A percentile compares a stretch with the other conserved stretches of the same genome.
Evolutionary conservation across 2,329 filamentous ascomycete species (phyloP).

Genomic region (Pyrenophora seminiperda): DNA sequence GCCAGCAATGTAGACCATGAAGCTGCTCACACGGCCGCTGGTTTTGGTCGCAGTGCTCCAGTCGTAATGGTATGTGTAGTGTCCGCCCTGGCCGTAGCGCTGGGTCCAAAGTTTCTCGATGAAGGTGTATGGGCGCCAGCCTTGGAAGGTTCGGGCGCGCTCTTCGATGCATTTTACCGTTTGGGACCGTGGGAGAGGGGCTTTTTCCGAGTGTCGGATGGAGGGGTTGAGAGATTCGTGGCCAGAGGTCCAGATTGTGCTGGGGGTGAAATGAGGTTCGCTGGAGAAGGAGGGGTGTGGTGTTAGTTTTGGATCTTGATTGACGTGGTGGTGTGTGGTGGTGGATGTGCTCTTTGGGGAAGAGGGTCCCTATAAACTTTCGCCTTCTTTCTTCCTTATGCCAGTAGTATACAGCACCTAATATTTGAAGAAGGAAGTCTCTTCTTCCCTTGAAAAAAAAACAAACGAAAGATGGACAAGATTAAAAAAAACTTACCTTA

Average conservation of each 20-base stretch:
- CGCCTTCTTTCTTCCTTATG: neutral
- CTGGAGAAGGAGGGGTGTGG: constrained; percentile 29
- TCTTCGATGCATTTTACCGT: constrained; percentile 64
- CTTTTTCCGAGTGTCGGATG: constrained; percentile 61
- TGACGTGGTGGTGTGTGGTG: neutral
- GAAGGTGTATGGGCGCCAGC: constrained; percentile 62
- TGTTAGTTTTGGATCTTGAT: neutral
- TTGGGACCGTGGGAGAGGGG: constrained; percentile 46
- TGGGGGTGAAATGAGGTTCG: constrained; percentile 57
- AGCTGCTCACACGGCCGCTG: constrained; percentile 57
- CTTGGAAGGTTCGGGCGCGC: constrained; percentile 63
- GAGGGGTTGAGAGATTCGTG: constrained; percentile 54
- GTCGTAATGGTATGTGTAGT: constrained; percentile 66
- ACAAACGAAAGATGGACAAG: neutral
- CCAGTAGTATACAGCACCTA: too few relatives aligned
- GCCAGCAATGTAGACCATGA: constrained; percentile 64
- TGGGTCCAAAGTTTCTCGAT: constrained; percentile 67
- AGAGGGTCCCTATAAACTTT: neutral
- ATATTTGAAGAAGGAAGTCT: too few relatives aligned
- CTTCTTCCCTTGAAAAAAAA: neutral
- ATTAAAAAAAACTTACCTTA: constrained; percentile 54
- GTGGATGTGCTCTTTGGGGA: neutral
- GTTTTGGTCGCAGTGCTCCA: constrained; percentile 49
- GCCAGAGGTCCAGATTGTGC: constrained; percentile 59
- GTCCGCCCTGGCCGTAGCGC: constrained; percentile 61